Percentiles rank a stretch among this genome's conserved stretches.
Evolutionary conservation across 1,284 basidiomycete genomes (phyloP).

Genomic region (Ustilago cynodontis): DNA sequence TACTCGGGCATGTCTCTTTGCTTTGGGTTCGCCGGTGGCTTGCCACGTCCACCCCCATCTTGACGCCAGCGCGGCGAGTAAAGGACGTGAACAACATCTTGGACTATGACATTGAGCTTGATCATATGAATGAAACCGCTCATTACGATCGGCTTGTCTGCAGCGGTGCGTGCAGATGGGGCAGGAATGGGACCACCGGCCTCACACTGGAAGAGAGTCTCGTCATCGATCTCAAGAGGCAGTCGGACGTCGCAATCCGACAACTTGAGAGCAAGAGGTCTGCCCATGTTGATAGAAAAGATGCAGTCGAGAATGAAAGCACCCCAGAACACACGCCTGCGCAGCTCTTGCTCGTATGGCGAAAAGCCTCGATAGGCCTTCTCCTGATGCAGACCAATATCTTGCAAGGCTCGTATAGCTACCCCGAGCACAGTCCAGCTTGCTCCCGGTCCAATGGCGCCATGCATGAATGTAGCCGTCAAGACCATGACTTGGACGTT

Average conservation of each 20-base stretch:
- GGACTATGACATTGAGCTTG: slow-evolving; percentile 59
- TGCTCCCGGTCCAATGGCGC: slow-evolving; percentile 56
- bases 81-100: slow-evolving; percentile 56
- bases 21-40: slow-evolving; percentile 18
- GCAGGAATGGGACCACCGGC: slow-evolving; percentile 31
- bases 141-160: slow-evolving; percentile 46
- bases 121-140: slow-evolving; percentile 61
- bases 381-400: slow-evolving; percentile 64
- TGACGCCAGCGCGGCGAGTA: slow-evolving; percentile 50
- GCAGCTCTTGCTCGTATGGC: slow-evolving; percentile 59
- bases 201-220: slow-evolving; percentile 43
- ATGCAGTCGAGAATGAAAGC: slow-evolving; percentile 62
- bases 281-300: slow-evolving; percentile 63
- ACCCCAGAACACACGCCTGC: slow-evolving; percentile 60
- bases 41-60: slow-evolving; percentile 26
- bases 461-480: slow-evolving; percentile 60
- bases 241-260: slow-evolving; percentile 58
- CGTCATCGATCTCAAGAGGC: slow-evolving; percentile 53
- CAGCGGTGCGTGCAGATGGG: slow-evolving; percentile 9
- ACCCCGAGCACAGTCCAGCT: slow-evolving; percentile 63
- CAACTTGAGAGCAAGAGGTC: slow-evolving; percentile 56
- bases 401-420: slow-evolving; percentile 59
- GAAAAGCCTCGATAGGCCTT: slow-evolving; percentile 56
- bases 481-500: slow-evolving; percentile 64
- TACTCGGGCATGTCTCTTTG: slow-evolving; percentile 49